A percentile compares a stretch with the other conserved stretches of the same genome.
phyloP scores from a whole-genome alignment of 2,329 filamentous ascomycete genomes.

The Clarireedia monteithiana region DNA sequence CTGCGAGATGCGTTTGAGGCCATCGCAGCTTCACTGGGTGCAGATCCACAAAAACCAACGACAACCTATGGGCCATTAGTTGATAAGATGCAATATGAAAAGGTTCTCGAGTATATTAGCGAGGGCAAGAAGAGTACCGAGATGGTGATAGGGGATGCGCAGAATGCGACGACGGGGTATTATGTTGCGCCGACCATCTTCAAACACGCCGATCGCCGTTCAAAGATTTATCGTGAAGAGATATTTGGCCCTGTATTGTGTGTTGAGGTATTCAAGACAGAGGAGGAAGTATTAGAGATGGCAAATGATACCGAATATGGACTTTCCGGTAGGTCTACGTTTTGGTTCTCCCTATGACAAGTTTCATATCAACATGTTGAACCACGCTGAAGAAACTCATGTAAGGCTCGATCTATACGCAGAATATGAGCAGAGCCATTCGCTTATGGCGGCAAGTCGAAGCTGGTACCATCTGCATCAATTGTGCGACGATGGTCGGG shows the following conservation, averaged over 20 bases:
- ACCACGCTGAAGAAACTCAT: too few species aligned
- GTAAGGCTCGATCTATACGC: too few species aligned
- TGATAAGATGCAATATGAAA: slow-evolving; percentile 52
- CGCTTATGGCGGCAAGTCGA: too few species aligned
- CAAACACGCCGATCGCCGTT: background rate
- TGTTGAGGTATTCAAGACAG: background rate
- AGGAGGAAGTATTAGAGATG: background rate
- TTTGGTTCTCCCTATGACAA: too few species aligned
- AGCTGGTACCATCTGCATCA: too few species aligned
- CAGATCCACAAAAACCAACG: slow-evolving; percentile 24
- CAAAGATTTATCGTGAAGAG: background rate
- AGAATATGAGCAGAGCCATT: too few species aligned
- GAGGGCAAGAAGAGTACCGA: slow-evolving; percentile 30
- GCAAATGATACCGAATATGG: too few species aligned
- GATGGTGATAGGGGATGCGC: background rate
- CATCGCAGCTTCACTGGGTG: slow-evolving; percentile 36
- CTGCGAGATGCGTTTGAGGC: slow-evolving; percentile 35
- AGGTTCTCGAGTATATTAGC: slow-evolving; percentile 45
- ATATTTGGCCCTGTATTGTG: background rate
- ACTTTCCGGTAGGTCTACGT: too few species aligned
- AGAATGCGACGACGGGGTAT: background rate
- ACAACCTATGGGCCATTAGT: slow-evolving; percentile 47
- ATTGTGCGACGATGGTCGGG: too few species aligned
- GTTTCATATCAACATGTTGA: too few species aligned
- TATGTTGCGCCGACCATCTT: background rate